Percentiles rank a stretch among this genome's conserved stretches.
Conservation (phyloP, 805 yeast genomes). For the Ogataea glucozyma region DNA sequence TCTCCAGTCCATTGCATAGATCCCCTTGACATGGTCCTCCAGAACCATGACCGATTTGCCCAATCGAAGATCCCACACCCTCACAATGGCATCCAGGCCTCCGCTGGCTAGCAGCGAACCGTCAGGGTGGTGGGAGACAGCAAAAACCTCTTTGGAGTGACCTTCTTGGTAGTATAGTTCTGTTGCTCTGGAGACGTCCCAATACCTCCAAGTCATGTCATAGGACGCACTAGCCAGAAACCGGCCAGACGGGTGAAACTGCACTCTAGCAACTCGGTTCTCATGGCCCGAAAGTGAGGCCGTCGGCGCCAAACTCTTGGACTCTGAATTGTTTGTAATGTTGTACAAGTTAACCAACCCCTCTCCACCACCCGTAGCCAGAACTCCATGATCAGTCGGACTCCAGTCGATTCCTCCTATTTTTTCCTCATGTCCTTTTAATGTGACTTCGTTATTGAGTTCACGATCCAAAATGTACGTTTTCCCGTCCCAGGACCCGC, state of each 20-base stretch:
- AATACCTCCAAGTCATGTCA: slow-evolving; percentile 85
- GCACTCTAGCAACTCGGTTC: slow-evolving; percentile 57
- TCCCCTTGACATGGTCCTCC: slow-evolving; percentile 68
- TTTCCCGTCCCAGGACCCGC: slow-evolving; percentile 86
- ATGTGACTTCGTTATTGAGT: slow-evolving; percentile 33
- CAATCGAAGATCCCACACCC: slow-evolving; percentile 84
- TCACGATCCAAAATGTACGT: slow-evolving; percentile 50
- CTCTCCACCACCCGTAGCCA: slow-evolving; percentile 50
- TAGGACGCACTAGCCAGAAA: slow-evolving; percentile 70
- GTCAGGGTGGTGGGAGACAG: slow-evolving; percentile 66
- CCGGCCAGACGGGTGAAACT: slow-evolving; percentile 64
- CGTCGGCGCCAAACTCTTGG: too few species aligned
- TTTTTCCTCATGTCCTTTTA: slow-evolving; percentile 61
- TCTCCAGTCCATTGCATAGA: slow-evolving; percentile 73
- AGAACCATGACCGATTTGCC: slow-evolving; percentile 64
- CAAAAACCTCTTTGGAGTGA: slow-evolving; percentile 70
- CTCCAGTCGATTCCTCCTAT: slow-evolving; percentile 71
- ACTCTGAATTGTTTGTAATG: neutral
- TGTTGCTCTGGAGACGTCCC: slow-evolving; percentile 61
- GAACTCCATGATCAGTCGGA: slow-evolving; percentile 19
- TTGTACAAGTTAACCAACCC: slow-evolving; percentile 33
- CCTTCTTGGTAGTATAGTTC: slow-evolving; percentile 79
- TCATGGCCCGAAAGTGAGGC: slow-evolving; percentile 43
- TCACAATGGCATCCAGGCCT: slow-evolving; percentile 72
- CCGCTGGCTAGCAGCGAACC: slow-evolving; percentile 77